Percentiles rank a stretch among this genome's conserved stretches.
These are phyloP conservation scores for Ustilago cynodontis DNA, from an alignment of 1,284 basidiomycete genomes.

Conservation along the genomic window DNA sequence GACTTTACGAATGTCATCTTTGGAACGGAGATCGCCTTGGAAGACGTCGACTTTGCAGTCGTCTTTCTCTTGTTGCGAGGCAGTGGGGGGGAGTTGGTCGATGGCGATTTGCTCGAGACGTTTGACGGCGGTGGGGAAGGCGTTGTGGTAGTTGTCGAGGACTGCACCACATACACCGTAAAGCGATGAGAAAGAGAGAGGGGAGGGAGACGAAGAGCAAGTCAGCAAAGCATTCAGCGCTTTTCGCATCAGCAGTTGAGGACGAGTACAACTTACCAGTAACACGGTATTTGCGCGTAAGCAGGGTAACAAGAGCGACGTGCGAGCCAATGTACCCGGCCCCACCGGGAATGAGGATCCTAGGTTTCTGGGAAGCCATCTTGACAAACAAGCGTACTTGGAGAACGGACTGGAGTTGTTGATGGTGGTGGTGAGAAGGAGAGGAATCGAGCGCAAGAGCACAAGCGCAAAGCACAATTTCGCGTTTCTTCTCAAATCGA, in stretches of 20 bases:
- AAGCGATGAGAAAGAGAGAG: not conserved
- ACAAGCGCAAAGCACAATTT: too few relatives aligned
- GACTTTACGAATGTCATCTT: slow-evolving; percentile 55
- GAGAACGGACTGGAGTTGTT: slow-evolving; percentile 2
- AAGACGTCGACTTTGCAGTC: slow-evolving; percentile 79
- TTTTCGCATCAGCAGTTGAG: not conserved
- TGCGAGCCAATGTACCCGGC: slow-evolving; percentile 80
- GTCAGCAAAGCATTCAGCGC: not conserved
- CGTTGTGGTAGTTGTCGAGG: slow-evolving; percentile 80
- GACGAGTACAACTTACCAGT: slow-evolving; percentile 53
- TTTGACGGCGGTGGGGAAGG: slow-evolving; percentile 79
- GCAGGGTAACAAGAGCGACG: slow-evolving; percentile 85
- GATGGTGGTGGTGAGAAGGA: slow-evolving; percentile 6
- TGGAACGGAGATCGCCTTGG: slow-evolving; percentile 65
- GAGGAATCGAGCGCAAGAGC: too few relatives aligned
- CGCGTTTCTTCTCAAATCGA: too few relatives aligned
- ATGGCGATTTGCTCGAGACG: slow-evolving; percentile 83
- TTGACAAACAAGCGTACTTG: slow-evolving; percentile 5
- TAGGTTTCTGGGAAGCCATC: slow-evolving; percentile 56
- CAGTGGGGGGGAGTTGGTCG: slow-evolving; percentile 76
- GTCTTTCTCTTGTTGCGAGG: slow-evolving; percentile 78
- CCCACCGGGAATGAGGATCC: slow-evolving; percentile 68
- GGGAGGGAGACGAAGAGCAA: not conserved
- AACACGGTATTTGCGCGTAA: slow-evolving; percentile 89
- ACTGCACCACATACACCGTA: slow-evolving; percentile 28